Evolutionary conservation across 2,329 filamentous ascomycete genomes (phyloP).

Genomic region (Phoma herbarum): DNA sequence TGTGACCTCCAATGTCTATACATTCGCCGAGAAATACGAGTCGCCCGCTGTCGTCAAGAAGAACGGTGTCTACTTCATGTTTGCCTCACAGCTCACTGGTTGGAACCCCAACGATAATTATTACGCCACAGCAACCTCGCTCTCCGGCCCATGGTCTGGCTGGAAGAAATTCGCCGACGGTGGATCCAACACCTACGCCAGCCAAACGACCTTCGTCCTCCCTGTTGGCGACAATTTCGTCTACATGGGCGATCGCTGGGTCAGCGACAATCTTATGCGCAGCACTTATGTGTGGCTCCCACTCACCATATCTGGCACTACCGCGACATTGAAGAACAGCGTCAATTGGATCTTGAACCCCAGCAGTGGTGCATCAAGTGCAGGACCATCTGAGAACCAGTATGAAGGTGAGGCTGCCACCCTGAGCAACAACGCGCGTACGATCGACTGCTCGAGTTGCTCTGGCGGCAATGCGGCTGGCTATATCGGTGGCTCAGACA

Average conservation of each 20-base stretch:
- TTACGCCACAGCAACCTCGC: conserved; percentile 66
- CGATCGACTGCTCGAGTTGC: conserved; percentile 61
- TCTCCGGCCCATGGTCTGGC: conserved; percentile 68
- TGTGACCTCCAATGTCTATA: conserved; percentile 59
- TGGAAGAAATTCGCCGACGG: conserved; percentile 67
- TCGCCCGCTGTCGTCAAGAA: conserved; percentile 70
- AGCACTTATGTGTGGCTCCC: conserved; percentile 74
- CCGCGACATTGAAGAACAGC: conserved; percentile 59
- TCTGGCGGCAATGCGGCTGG: conserved; percentile 61
- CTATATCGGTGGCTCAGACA: conserved; percentile 53
- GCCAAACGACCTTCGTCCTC: conserved; percentile 69
- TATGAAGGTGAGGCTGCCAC: conserved; percentile 63
- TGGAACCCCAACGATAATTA: conserved; percentile 72
- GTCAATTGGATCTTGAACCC: conserved; percentile 65
- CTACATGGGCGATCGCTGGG: conserved; percentile 75
- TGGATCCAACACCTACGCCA: conserved; percentile 66
- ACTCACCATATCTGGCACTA: conserved; percentile 62
- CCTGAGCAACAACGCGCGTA: conserved; percentile 57
- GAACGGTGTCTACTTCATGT: conserved; percentile 69
- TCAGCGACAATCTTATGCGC: conserved; percentile 65
- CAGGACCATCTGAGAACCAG: conserved; percentile 56
- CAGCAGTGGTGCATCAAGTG: conserved; percentile 55
- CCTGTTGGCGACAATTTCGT: conserved; percentile 57
- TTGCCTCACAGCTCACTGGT: conserved; percentile 60
- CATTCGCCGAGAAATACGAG: conserved; percentile 66